Conservation (phyloP, 352 stramenopile species). For the Phytophthora pseudosyringae region DNA sequence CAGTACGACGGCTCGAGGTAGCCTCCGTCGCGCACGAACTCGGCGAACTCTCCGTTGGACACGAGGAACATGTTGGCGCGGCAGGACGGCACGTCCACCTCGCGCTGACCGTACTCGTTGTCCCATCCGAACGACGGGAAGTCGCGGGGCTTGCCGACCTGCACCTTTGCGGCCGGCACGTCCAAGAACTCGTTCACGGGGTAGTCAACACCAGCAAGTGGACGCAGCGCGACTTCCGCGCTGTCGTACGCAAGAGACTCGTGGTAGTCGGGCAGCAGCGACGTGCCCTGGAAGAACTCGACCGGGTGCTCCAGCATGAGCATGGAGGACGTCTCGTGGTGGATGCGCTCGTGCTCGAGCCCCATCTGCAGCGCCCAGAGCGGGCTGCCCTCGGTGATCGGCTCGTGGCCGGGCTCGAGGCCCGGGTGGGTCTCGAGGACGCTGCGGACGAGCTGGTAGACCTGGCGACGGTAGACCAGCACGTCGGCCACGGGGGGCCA, state of each 20-base stretch:
- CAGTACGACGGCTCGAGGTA: constrained; percentile 93
- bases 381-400: constrained; percentile 82
- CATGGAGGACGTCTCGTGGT: constrained; percentile 97
- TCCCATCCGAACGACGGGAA: constrained; percentile 97
- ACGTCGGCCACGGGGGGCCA: constrained; percentile 94
- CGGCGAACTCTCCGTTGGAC: constrained; percentile 96
- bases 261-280: constrained; percentile 90
- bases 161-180: constrained; percentile 68
- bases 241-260: constrained; percentile 28
- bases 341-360: constrained; percentile 97
- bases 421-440: constrained; percentile 90
- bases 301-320: constrained; percentile 94
- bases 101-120: constrained; percentile 96
- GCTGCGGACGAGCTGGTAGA: constrained; percentile 90
- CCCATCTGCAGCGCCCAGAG: constrained; percentile 96
- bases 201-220: constrained; percentile 86
- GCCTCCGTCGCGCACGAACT: constrained; percentile 95
- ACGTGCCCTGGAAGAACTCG: constrained; percentile 87
- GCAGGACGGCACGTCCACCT: constrained; percentile 90
- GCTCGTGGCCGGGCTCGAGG: constrained; percentile 75
- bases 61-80: constrained; percentile 92
- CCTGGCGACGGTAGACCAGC: constrained; percentile 91
- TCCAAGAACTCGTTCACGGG: constrained; percentile 90
- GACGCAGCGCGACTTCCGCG: constrained; percentile 54
- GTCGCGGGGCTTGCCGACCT: constrained; percentile 91